Percentiles rank a stretch among this genome's conserved stretches.
phyloP scores from a whole-genome alignment of 192 early-diverging fungal species.

The Rhizophagus clarus region DNA sequence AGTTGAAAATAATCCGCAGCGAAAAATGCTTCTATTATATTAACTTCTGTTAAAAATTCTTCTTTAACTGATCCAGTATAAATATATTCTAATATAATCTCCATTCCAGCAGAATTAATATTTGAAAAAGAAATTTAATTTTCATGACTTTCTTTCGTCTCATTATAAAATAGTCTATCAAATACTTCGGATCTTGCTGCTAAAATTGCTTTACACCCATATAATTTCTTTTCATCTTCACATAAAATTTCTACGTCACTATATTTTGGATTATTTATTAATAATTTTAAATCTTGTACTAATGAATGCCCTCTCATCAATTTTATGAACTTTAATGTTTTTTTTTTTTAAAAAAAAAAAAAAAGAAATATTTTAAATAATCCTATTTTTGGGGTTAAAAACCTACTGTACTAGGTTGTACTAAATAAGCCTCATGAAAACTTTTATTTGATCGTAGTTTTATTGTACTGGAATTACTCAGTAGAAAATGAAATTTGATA shows the following conservation, averaged over 20 bases:
- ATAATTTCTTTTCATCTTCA: not conserved
- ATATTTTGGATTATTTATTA: constrained; percentile 11
- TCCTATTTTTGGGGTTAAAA: too few species aligned
- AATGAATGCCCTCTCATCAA: too few species aligned
- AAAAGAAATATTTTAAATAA: too few species aligned
- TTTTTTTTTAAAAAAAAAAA: too few species aligned
- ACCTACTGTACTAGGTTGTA: too few species aligned
- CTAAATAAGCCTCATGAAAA: too few species aligned
- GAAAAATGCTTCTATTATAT: not conserved
- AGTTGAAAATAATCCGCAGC: constrained; percentile 20
- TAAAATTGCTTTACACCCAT: not conserved
- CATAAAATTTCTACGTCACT: not conserved
- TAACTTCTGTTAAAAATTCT: not conserved
- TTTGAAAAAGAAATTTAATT: not conserved
- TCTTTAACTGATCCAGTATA: not conserved
- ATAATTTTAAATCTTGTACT: not conserved
- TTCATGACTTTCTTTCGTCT: constrained; percentile 15
- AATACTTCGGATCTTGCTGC: constrained; percentile 15
- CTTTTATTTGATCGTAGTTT: too few species aligned
- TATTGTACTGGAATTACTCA: too few species aligned
- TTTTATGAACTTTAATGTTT: too few species aligned
- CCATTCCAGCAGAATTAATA: not conserved
- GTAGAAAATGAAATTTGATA: too few species aligned
- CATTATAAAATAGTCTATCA: constrained; percentile 13
- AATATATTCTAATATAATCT: constrained; percentile 6